Base-by-base conservation (phyloP, 2,329 filamentous ascomycete genomes). In the Exophiala sideris region DNA sequence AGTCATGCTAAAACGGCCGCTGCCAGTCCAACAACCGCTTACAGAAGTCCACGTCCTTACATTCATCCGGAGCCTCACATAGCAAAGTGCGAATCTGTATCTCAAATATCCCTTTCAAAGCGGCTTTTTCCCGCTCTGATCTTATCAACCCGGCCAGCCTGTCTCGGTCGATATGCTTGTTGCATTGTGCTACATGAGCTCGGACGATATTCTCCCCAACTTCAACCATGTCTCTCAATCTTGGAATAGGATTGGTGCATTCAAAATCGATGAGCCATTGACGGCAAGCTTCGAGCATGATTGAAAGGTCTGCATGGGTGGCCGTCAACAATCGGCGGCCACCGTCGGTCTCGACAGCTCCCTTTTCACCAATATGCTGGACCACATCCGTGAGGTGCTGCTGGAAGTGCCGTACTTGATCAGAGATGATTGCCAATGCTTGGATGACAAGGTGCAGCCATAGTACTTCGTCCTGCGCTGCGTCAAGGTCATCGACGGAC, bases 41-140 rank as follows among this genome's bases (percentile, higher is more conserved):
- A 40, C 47, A 49, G 12, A 49, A 9, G 16, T 24, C 20, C 11
- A 49, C 47, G 10, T 49, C 47, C 24, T 49, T 49, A 29, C 47
- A 49, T 29, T 41, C 47, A 34, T 41, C 36, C 21, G 47, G 47
- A 7, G 47, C 47, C 11, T 42, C 21, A 21, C 47, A 49, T 16
- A 49, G 33, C 47, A 49, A 14, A n/a, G n/a, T 16, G 11, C 36
- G 35, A 32, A 49, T 20, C 29, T 41, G 36, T 2, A 14, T n/a
- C 10, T 49, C 21, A 12, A 49, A 49, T 3, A 20, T 18, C 1
- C 24, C 47, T n/a, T 34, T 12, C 36, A 49, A 3, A 10, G 24
- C 36, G 3, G 47, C 36, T 3, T 33, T 20, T 11, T 32, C 20
- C n/a, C 21, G 33, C 8, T 41, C n/a, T 24, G 14, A 20, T 4